Percentiles rank a stretch among this genome's conserved stretches.
phyloP scores from a whole-genome alignment of 106 monocot species.

The Phalaenopsis aphrodite region DNA sequence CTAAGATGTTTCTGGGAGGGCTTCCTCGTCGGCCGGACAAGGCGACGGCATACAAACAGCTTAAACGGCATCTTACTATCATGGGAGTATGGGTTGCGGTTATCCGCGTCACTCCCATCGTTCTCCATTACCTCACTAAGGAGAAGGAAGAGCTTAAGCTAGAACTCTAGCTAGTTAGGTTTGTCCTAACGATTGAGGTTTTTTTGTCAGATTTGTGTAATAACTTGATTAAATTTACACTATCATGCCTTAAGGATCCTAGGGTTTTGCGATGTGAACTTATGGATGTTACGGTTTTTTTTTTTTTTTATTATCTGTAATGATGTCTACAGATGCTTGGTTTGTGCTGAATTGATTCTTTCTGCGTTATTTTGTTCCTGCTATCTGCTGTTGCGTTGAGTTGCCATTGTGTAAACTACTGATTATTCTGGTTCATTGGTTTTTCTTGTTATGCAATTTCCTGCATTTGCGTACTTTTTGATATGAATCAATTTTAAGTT shows the following conservation, averaged over 20 bases:
- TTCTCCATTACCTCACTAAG: conserved; percentile 62
- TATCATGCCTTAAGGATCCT: background rate
- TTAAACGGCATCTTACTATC: conserved; percentile 54
- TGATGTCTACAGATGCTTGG: background rate
- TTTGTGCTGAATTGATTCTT: background rate
- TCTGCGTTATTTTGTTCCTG: background rate
- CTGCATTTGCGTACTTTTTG: background rate
- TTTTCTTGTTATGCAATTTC: background rate
- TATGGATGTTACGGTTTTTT: background rate
- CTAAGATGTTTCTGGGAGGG: conserved; percentile 66
- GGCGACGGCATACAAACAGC: conserved; percentile 82
- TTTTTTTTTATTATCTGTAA: background rate
- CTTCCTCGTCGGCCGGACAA: conserved; percentile 82
- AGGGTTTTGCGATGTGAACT: background rate
- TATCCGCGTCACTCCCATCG: conserved; percentile 71
- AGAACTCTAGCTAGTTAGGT: conserved; percentile 29
- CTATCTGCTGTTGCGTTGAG: background rate
- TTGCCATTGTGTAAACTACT: background rate
- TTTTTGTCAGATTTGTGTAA: background rate
- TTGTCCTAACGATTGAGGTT: background rate
- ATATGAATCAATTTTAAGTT: background rate
- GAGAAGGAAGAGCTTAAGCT: conserved; percentile 84
- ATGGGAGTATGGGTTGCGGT: conserved; percentile 59
- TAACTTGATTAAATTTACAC: background rate
- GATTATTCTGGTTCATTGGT: background rate